Percentiles rank a stretch among this genome's conserved stretches.
Evolutionary conservation across 1,284 basidiomycete species (phyloP).

Genomic region (Coniophora puteana): DNA sequence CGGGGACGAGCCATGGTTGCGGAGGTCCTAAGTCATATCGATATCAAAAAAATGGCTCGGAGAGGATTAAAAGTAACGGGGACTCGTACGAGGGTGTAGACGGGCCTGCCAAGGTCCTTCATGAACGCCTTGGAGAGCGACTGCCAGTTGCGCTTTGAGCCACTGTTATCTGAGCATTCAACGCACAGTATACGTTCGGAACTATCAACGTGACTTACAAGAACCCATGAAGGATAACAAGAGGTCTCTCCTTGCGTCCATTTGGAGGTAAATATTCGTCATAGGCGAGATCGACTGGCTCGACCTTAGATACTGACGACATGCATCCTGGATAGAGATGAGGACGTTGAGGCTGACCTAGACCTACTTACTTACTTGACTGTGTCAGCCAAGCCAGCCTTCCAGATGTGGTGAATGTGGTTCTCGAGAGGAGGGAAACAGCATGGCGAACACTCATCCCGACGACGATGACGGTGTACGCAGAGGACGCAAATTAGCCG

Average conservation of each 20-base stretch:
- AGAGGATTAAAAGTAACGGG: background rate
- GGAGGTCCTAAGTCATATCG: conserved; percentile 57
- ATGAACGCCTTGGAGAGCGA: conserved; percentile 67
- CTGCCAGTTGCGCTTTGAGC: conserved; percentile 80
- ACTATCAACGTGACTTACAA: conserved; percentile 42
- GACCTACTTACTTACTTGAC: too few relatives aligned
- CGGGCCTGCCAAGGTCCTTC: conserved; percentile 50
- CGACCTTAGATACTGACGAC: conserved; percentile 18
- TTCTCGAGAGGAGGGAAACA: too few relatives aligned
- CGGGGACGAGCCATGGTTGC: conserved; percentile 82
- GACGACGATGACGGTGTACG: too few relatives aligned
- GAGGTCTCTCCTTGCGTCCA: conserved; percentile 39
- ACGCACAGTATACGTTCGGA: background rate
- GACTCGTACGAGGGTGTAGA: conserved; percentile 66
- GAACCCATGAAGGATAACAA: conserved; percentile 67
- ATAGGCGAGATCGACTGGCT: conserved; percentile 40
- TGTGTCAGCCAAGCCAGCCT: too few relatives aligned
- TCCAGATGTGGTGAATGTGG: too few relatives aligned
- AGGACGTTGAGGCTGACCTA: too few relatives aligned
- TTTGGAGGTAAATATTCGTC: conserved; percentile 38
- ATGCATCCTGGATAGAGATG: conserved; percentile 23
- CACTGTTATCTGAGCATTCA: conserved; percentile 36
- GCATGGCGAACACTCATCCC: too few relatives aligned
- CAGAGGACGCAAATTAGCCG: too few relatives aligned
- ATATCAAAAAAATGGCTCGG: background rate